Conservation (phyloP, 2,329 filamentous ascomycete species). For the Apiospora saccharicola region DNA sequence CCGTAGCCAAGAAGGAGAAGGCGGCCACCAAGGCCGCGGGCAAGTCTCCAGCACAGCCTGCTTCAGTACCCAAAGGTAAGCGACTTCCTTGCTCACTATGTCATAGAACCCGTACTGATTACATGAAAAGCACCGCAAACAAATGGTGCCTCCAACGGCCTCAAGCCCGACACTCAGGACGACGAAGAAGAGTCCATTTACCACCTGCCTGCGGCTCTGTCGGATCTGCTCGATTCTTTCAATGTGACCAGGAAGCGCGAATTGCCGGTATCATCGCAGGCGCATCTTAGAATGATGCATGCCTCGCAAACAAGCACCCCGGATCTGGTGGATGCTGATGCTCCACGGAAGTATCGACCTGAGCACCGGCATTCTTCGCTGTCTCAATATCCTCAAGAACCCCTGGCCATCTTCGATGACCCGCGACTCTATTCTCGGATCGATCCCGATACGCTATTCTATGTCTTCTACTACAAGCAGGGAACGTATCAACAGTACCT, state of each 20-base stretch:
- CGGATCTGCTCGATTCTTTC: slow-evolving; percentile 90
- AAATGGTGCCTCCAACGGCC: slow-evolving; percentile 61
- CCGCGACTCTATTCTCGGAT: slow-evolving; percentile 86
- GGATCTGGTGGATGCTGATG: slow-evolving; percentile 79
- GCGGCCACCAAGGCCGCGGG: slow-evolving; percentile 51
- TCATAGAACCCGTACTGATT: slow-evolving; percentile 31
- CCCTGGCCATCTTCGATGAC: slow-evolving; percentile 91
- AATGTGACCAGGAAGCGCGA: slow-evolving; percentile 80
- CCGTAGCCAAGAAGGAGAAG: slow-evolving; percentile 40
- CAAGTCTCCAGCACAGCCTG: slow-evolving; percentile 53
- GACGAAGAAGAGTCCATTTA: slow-evolving; percentile 77
- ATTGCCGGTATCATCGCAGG: slow-evolving; percentile 66
- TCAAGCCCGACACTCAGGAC: slow-evolving; percentile 53
- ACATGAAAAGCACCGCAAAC: slow-evolving; percentile 48
- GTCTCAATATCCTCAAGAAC: slow-evolving; percentile 89
- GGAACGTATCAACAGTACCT: slow-evolving; percentile 95
- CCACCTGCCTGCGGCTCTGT: slow-evolving; percentile 86
- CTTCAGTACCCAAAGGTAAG: slow-evolving; percentile 56
- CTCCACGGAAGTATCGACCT: slow-evolving; percentile 84
- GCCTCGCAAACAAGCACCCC: slow-evolving; percentile 77
- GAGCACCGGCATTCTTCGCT: slow-evolving; percentile 78
- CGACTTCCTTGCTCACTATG: slow-evolving; percentile 28
- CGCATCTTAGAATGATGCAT: slow-evolving; percentile 77
- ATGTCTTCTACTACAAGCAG: slow-evolving; percentile 99
- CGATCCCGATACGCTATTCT: slow-evolving; percentile 96